Evolutionary conservation across 2,329 filamentous ascomycete genomes (phyloP).

Genomic region (Nannizziopsis barbatae): DNA sequence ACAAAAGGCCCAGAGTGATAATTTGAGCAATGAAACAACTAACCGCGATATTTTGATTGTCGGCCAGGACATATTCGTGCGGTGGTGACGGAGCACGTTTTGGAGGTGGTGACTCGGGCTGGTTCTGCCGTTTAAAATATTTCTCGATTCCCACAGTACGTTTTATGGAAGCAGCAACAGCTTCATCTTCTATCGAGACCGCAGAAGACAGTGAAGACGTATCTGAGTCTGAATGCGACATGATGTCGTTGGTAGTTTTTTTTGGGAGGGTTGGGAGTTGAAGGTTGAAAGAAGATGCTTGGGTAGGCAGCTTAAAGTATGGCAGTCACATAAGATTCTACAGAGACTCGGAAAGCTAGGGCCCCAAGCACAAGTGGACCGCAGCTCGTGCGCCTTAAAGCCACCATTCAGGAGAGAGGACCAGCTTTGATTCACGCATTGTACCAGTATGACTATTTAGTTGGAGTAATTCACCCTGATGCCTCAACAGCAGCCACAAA

Average conservation of each 20-base stretch:
- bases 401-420: conserved; percentile 7
- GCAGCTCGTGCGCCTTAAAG: conserved; percentile 16
- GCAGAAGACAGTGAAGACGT: conserved; percentile 45
- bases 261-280: conserved; percentile 23
- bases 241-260: conserved; percentile 25
- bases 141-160: conserved; percentile 35
- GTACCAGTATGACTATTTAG: conserved; percentile 10
- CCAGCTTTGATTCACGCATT: conserved; percentile 5
- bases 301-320: conserved; percentile 13
- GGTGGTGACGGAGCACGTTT: conserved; percentile 80
- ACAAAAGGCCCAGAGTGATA: neutral
- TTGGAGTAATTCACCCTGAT: conserved; percentile 1
- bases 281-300: conserved; percentile 17
- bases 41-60: conserved; percentile 87
- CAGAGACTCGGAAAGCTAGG: conserved; percentile 18
- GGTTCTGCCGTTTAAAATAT: conserved; percentile 47
- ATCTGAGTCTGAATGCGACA: conserved; percentile 42
- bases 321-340: conserved; percentile 1
- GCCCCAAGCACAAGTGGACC: conserved; percentile 25
- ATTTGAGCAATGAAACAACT: conserved; percentile 35
- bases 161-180: conserved; percentile 30
- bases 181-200: conserved; percentile 49
- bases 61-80: conserved; percentile 79
- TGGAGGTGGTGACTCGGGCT: conserved; percentile 51
- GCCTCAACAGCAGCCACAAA: conserved; percentile 1